A percentile compares a stretch with the other conserved stretches of the same genome.
Conservation (phyloP, 2,329 filamentous ascomycete genomes). For the Neopestalotiopsis clavispora region DNA sequence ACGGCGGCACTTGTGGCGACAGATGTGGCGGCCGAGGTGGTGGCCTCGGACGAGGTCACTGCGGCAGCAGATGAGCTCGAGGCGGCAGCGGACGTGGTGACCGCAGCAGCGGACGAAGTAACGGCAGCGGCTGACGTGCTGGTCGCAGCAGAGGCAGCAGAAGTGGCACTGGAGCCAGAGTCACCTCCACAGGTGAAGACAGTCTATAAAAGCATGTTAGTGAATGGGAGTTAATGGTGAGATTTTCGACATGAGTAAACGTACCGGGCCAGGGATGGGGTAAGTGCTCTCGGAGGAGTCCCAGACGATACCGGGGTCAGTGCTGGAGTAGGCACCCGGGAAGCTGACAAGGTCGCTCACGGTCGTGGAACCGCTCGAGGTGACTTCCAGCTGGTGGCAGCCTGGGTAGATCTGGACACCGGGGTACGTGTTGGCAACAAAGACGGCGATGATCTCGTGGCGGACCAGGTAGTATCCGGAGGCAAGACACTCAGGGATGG, state of each 20-base stretch:
- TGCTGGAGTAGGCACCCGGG: slow-evolving; percentile 13
- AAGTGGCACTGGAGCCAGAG: neutral
- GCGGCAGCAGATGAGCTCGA: neutral
- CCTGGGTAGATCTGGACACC: slow-evolving; percentile 63
- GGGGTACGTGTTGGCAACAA: slow-evolving; percentile 41
- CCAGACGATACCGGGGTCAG: slow-evolving; percentile 14
- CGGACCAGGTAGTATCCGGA: slow-evolving; percentile 60
- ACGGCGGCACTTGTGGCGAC: neutral
- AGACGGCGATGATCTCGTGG: slow-evolving; percentile 62
- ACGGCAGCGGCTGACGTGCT: slow-evolving; percentile 7
- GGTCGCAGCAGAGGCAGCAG: neutral
- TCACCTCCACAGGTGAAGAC: slow-evolving; percentile 3
- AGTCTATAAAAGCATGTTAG: neutral
- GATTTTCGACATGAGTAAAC: neutral
- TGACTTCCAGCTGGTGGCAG: slow-evolving; percentile 62
- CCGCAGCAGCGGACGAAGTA: slow-evolving; percentile 4
- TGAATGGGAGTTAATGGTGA: neutral
- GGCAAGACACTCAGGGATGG: slow-evolving; percentile 54
- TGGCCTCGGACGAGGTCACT: neutral
- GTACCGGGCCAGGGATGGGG: slow-evolving; percentile 14
- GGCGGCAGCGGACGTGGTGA: neutral
- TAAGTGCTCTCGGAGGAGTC: slow-evolving; percentile 10
- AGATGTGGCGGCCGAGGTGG: neutral
- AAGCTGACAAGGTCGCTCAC: slow-evolving; percentile 37
- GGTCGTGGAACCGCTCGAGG: slow-evolving; percentile 49